Percentiles rank a stretch among this genome's conserved stretches.
Evolutionary conservation across 2,329 filamentous ascomycete genomes (phyloP).

Genomic region (Coleophoma crateriformis): DNA sequence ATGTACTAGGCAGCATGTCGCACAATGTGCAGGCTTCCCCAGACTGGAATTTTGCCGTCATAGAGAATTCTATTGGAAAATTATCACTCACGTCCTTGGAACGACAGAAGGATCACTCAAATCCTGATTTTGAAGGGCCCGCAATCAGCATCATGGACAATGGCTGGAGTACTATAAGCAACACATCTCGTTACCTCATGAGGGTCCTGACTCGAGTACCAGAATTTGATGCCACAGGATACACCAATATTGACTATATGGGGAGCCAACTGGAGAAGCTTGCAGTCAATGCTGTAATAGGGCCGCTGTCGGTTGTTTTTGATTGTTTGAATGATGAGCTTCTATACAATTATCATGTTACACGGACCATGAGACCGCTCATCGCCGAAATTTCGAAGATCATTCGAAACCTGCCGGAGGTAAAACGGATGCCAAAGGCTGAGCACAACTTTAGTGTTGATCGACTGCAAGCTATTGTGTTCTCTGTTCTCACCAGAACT

Average conservation of each 20-base stretch:
- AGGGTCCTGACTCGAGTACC: constrained; percentile 57
- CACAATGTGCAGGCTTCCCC: constrained; percentile 32
- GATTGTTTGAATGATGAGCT: constrained; percentile 71
- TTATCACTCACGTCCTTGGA: constrained; percentile 28
- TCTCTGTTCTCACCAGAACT: constrained; percentile 47
- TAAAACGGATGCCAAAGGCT: constrained; percentile 49
- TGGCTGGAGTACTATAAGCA: constrained; percentile 29
- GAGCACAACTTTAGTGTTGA: constrained; percentile 51
- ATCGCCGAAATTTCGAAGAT: constrained; percentile 71
- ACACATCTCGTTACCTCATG: constrained; percentile 52
- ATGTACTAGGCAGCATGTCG: constrained; percentile 44
- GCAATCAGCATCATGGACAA: constrained; percentile 13
- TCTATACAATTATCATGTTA: constrained; percentile 59
- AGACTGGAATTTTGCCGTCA: constrained; percentile 32
- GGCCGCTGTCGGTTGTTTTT: constrained; percentile 75
- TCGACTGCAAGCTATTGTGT: constrained; percentile 56
- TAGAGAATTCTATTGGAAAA: constrained; percentile 27
- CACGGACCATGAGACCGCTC: constrained; percentile 63
- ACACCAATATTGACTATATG: constrained; percentile 57
- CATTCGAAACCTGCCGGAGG: constrained; percentile 68
- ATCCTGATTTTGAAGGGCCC: not conserved
- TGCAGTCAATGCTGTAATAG: constrained; percentile 69
- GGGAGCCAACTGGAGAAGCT: constrained; percentile 74
- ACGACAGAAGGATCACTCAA: not conserved
- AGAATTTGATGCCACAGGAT: constrained; percentile 52